Evolutionary conservation across 495 filamentous ascomycete genomes (phyloP), one percentile per base, ranked within the genome.

Genomic region (Hypoxylon fuscum): DNA sequence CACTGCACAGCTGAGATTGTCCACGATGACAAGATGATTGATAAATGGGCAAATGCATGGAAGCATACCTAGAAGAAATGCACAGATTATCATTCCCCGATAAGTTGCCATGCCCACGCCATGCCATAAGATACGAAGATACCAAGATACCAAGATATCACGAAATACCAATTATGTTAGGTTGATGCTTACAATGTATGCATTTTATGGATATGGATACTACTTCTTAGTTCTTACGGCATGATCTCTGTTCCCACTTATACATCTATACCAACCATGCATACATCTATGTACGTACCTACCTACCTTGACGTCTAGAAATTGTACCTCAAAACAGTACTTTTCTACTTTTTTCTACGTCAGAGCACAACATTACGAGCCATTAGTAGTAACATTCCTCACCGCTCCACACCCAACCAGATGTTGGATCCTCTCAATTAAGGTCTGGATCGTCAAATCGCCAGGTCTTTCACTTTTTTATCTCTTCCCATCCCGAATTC

Each of bases 381-480:
- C 50, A 59, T 59, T 65, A 64, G 49, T 34, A 58, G 25, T 46
- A n/a, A n/a, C n/a, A n/a, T n/a, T 37, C 25, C 52, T 58, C 53
- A 57, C 57, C 57, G 63, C 63, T 66, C 63, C 63, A 66, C 63
- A 66, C 63, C 56, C 62, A 54, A 62, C 57, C 57, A 54, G 63
- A 62, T 46, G 12, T 49, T 17, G 42, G 57, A 42, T 14, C 63
- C 47, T 66, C 57, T 53, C 48, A 52, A 66, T 61, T 49, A 22
- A 61, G 63, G 63, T 53, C 63, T 66, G 63, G 63, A 66, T 66
- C 57, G 57, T 37, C 56, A 48, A 53, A 53, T 45, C 53, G 57
- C 57, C 42, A 62, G 57, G 57, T 47, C 47, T 40, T 60, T 51
- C 40, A 52, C 34, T 48, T 59, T 41, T 65, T 46, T 55, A 27